Percentiles rank a stretch among this genome's conserved stretches.
Evolutionary conservation across 768 basidiomycete species (phyloP).

Genomic region (Mycena galericulata): DNA sequence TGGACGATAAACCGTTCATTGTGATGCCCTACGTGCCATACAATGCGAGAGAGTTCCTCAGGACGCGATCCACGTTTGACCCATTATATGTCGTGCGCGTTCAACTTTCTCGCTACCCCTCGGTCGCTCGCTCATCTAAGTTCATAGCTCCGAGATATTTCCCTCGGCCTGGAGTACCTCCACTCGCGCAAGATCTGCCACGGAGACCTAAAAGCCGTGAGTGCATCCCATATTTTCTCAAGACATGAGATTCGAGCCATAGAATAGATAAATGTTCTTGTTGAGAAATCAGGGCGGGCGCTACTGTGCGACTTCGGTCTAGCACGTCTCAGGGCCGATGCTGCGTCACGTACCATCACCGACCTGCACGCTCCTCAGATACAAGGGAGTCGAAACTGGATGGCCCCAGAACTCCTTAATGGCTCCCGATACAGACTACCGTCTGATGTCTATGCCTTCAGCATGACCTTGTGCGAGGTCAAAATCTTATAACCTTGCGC

Average conservation of each 20-base stretch:
- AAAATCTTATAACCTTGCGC: background rate
- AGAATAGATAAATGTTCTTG: constrained; percentile 20
- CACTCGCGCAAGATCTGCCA: constrained; percentile 9
- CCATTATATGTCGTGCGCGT: constrained; percentile 11
- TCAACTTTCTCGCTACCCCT: background rate
- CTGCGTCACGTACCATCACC: constrained; percentile 30
- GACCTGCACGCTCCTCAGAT: background rate
- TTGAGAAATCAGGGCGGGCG: constrained; percentile 13
- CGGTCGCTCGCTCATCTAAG: background rate
- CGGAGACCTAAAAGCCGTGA: constrained; percentile 20
- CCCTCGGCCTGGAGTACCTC: constrained; percentile 7
- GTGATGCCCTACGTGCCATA: constrained; percentile 19
- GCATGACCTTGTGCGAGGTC: constrained; percentile 45
- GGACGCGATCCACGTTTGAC: background rate
- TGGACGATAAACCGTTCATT: constrained; percentile 29
- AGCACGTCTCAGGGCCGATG: constrained; percentile 15
- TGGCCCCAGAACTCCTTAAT: constrained; percentile 41
- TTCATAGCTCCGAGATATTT: constrained; percentile 14
- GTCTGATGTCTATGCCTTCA: constrained; percentile 42
- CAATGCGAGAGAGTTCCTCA: constrained; percentile 20
- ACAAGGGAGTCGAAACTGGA: constrained; percentile 43
- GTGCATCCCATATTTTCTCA: background rate
- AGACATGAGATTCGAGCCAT: background rate
- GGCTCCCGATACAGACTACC: constrained; percentile 32
- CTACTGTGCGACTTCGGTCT: constrained; percentile 21